Evolutionary conservation across 208 protist species (phyloP), one percentile per base, ranked within the genome.

Genomic region (Leishmania amazonensis): DNA sequence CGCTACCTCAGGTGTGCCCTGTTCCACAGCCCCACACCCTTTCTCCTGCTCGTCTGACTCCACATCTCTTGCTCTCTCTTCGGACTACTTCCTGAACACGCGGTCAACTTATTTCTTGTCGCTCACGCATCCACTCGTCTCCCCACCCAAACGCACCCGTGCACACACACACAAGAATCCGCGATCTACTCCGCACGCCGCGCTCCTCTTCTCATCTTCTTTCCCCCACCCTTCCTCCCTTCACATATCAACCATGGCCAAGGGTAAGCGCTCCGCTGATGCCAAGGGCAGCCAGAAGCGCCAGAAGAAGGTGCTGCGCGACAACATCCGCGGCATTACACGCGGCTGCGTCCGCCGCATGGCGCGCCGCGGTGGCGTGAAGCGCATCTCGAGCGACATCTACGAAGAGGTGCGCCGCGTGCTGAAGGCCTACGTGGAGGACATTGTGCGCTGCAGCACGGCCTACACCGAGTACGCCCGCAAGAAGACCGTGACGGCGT

Each of bases 341-440:
- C 91, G 91, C 77, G 94, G 92, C 76, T 93, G 93, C 64, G 96
- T 97, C 81, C 91, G 94, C 88, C 92, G 96, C 88, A 87, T 98
- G 65, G 96, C 96, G 72, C 92, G 96, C 88, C 89, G 96, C 87
- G 96, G 96, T 84, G 96, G 96, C 81, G 94, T 98, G 81, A 97
- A 97, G 89, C 92, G 96, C 85, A 98, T 98, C 89, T 91, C 86
- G 57, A 84, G 83, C 71, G 87, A 90, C 75, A 84, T 91, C 75
- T 91, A 93, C 90, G 88, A 93, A 77, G 90, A 93, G 88, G 82
- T 93, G 77, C 90, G 90, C 78, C 84, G 85, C 75, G 93, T 97
- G 71, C 88, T 98, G 64, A 97, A 96, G 84, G 81, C 68, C 42
- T 98, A 95, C 86, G 84, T 98, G 31, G 91, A 96, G 82, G 86